Evolutionary conservation across 139 green algal genomes (phyloP), one percentile per base, ranked within the genome.

Genomic region (Chara braunii): DNA sequence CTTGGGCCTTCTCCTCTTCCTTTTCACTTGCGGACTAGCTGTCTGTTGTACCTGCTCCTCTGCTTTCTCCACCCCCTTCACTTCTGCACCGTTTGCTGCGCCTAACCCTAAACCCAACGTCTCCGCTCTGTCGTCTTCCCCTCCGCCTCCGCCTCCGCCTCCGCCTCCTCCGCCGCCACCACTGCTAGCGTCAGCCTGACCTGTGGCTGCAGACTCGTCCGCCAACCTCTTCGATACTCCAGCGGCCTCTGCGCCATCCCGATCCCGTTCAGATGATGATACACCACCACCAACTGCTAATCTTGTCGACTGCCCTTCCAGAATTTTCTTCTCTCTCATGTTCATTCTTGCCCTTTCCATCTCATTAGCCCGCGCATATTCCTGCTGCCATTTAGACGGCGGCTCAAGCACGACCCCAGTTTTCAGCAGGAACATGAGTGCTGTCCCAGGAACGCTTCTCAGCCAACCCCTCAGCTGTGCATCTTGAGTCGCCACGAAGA

Each of bases 401-500:
- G 67, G 67, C 51, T 75, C 67, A 6, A 75, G n/a, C 7, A 56
- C 28, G 23, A 75, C 14, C 12, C 26, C 50, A 2, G 63, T 68
- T 11, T 8, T 23, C 5, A 34, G 51, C 24, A 29, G 29, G 18
- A 34, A 77, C 32, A 75, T 50, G 9, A 75, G 24, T 42, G 67
- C 69, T 18, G 32, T 5, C 22, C 6, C 3, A 24, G 11, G 28
- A 35, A 73, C 64, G 37, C 51, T 75, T 8, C 53, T 29, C 18
- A 75, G 44, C 12, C 55, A 33, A 11, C 37, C 34, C 9, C 53
- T 52, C 18, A 75, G 28, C 9, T 78, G 48, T 2, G 23, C 26
- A 50, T 75, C 67, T 9, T 75, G 67, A 24, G 67, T 70, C 3
- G 67, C 67, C 3, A 75, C 68, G 66, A 75, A 75, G 32, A 75